Base-by-base conservation (phyloP, 371 early-diverging fungal genomes). In the Chytridium lagenaria region DNA sequence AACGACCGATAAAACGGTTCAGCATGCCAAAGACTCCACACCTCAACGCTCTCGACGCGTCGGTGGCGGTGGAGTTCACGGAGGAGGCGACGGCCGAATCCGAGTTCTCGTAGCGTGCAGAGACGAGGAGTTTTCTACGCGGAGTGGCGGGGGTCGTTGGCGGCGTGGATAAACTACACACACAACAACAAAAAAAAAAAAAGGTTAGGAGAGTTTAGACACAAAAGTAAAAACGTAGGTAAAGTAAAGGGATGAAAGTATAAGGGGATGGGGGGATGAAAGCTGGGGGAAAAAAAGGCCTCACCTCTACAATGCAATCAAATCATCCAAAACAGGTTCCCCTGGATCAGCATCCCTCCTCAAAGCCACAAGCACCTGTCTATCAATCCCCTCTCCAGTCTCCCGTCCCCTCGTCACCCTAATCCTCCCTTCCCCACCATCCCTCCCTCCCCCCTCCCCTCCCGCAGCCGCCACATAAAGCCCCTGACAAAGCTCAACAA, bases 1-100 rank as follows among this genome's bases (percentile, higher is more conserved):
- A 73, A 70, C 1, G 59, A 75, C 34, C 59, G 66, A 55, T 78
- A 78, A 50, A 78, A 78, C 33, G 50, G 33, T 59, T 75, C 75
- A 19, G 78, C 72, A 30, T 75, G 75, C 78, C 78, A 78, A 1
- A 78, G 67, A 33, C 67, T 66, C 78, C 78, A 78, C 2, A 78
- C 78, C 40, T 75, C 67, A 40, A 78, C 66, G 12, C 73, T 72
- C n/a, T 68, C 61, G 12, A 75, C 75, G 1, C 72, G 52, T 16
- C 71, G 61, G n/a, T 55, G 65, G 3, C 71, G 69, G 36, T 78
- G 78, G 50, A 78, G 63, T 52, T 78, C 71, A 5, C 70, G 72
- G 36, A 78, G 59, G 5, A 78, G 50, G 26, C 73, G 69, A 12
- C 71, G 67, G 1, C 70, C 65, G 65, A 78, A 75, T 31, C 78